Evolutionary conservation across 2,329 filamentous ascomycete species (phyloP).

Genomic region (Colletotrichum euphorbiae): DNA sequence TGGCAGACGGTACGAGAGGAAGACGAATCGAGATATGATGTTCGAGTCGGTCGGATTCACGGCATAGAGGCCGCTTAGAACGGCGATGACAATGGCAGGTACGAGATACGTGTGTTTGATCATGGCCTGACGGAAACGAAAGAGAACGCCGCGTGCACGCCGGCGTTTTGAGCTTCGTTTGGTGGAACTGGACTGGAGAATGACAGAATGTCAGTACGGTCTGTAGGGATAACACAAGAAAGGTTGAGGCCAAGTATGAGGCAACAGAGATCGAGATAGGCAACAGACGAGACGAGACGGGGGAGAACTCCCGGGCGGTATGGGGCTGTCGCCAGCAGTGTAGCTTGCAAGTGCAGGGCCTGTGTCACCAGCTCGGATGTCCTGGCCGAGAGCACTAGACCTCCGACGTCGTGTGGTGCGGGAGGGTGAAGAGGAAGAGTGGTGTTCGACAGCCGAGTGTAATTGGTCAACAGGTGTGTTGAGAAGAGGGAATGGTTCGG

Average conservation of each 20-base stretch:
- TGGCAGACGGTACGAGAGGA: conserved; percentile 86
- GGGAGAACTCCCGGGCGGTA: conserved; percentile 17
- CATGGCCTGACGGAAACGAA: conserved; percentile 64
- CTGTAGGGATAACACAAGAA: background rate
- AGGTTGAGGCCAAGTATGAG: background rate
- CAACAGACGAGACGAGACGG: background rate
- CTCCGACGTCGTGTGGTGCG: conserved; percentile 61
- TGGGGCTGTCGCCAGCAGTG: conserved; percentile 39
- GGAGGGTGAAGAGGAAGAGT: conserved; percentile 42
- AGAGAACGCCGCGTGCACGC: conserved; percentile 62
- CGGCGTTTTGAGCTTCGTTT: conserved; percentile 66
- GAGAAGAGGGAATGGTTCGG: conserved; percentile 68
- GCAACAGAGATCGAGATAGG: too few relatives aligned
- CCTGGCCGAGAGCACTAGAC: conserved; percentile 65
- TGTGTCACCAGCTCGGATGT: conserved; percentile 67
- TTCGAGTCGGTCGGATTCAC: conserved; percentile 83
- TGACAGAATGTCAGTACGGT: conserved; percentile 7
- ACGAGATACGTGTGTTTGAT: conserved; percentile 71
- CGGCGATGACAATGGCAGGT: conserved; percentile 75
- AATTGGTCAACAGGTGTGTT: conserved; percentile 63
- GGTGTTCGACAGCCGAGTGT: conserved; percentile 53
- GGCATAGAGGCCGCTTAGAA: conserved; percentile 76
- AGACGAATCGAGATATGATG: conserved; percentile 83
- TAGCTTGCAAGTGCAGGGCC: conserved; percentile 65
- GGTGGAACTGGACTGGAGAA: conserved; percentile 27